Evolutionary conservation across 1,139 yeast species (phyloP).

Genomic region (Kodamaea suecica): DNA sequence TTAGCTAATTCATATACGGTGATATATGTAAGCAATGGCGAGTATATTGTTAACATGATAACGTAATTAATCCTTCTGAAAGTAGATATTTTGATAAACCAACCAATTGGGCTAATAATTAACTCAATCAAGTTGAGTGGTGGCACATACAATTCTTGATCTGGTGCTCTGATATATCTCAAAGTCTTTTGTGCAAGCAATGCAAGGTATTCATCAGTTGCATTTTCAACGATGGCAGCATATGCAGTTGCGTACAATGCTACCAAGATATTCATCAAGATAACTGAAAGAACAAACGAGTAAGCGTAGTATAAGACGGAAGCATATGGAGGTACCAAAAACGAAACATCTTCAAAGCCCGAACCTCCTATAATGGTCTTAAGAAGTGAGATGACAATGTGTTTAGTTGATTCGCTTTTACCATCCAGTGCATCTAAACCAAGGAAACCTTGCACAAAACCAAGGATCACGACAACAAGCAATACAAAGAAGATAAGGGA

Average conservation of each 20-base stretch:
- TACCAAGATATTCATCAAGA: conserved; percentile 74
- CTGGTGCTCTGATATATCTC: conserved; percentile 84
- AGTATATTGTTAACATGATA: conserved; percentile 63
- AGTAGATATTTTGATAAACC: conserved; percentile 25
- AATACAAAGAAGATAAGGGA: conserved; percentile 76
- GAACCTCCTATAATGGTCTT: conserved; percentile 74
- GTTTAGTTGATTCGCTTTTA: conserved; percentile 65
- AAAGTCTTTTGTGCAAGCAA: conserved; percentile 81
- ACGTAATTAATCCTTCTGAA: conserved; percentile 41
- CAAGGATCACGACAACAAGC: conserved; percentile 65
- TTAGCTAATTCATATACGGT: conserved; percentile 61
- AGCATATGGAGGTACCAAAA: conserved; percentile 83
- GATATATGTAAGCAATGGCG: conserved; percentile 62
- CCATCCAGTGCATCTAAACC: conserved; percentile 91
- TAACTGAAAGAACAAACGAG: conserved; percentile 69
- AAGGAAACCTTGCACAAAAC: conserved; percentile 82
- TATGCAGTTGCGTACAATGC: conserved; percentile 87
- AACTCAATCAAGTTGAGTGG: conserved; percentile 77
- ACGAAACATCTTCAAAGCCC: conserved; percentile 64
- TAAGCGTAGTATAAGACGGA: conserved; percentile 70
- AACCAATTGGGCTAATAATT: conserved; percentile 35
- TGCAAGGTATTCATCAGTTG: conserved; percentile 81
- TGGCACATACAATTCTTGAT: conserved; percentile 79
- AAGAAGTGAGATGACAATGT: conserved; percentile 62
- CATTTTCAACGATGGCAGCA: conserved; percentile 75